phyloP scores from a whole-genome alignment of 345 rosid species.

The Citrus trifoliata region DNA sequence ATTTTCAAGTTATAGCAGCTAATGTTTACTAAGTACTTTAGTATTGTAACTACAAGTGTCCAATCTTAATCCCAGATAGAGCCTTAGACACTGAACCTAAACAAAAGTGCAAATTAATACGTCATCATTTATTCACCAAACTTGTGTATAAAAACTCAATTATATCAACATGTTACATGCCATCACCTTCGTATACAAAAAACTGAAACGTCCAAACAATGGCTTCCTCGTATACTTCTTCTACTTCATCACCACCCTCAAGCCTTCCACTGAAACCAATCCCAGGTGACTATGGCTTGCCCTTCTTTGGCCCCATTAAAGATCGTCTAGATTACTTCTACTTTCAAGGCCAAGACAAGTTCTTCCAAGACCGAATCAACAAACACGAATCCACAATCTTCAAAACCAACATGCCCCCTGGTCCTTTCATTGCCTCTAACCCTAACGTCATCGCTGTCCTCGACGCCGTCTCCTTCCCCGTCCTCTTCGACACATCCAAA shows the following conservation, averaged over 20 bases:
- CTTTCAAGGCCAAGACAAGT: conserved; percentile 39
- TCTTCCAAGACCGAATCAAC: conserved; percentile 22
- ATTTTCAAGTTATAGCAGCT: too few relatives aligned
- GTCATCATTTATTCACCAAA: too few relatives aligned
- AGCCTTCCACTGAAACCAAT: conserved; percentile 28
- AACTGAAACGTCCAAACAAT: neutral
- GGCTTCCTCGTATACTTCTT: conserved; percentile 5
- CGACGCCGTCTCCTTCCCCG: conserved; percentile 38
- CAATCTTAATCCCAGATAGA: too few relatives aligned
- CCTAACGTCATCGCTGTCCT: conserved; percentile 32
- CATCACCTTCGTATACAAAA: too few relatives aligned
- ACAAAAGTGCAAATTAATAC: too few relatives aligned
- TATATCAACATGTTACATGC: too few relatives aligned
- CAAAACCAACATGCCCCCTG: conserved; percentile 49
- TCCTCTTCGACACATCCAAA: conserved; percentile 41
- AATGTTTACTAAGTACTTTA: too few relatives aligned
- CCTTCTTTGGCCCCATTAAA: conserved; percentile 30
- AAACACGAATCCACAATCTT: conserved; percentile 35
- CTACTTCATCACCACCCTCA: neutral
- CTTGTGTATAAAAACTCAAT: too few relatives aligned
- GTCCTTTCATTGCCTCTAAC: conserved; percentile 39
- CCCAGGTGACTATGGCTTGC: conserved; percentile 40
- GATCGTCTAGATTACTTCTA: conserved; percentile 54
- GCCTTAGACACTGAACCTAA: too few relatives aligned
- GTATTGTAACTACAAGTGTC: too few relatives aligned